These are phyloP conservation scores for Podospora pseudopauciseta DNA, from an alignment of 495 filamentous ascomycete genomes.

Conservation along the genomic window DNA sequence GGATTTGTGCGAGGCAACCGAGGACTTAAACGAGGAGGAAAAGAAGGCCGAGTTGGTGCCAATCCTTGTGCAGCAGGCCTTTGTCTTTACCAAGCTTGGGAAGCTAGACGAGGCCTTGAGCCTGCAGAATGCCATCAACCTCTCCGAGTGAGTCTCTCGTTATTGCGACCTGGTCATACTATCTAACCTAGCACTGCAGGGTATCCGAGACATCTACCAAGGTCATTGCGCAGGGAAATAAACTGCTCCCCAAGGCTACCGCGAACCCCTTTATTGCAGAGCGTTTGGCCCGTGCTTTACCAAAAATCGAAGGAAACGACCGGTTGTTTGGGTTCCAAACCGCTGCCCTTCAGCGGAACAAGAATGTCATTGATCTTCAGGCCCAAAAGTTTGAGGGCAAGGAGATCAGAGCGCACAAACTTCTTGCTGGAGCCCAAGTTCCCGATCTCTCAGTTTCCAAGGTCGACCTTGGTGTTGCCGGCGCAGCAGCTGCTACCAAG, in stretches of 20 bases:
- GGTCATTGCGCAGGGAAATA: slow-evolving; percentile 76
- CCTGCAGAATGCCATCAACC: slow-evolving; percentile 57
- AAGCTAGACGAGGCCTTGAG: slow-evolving; percentile 69
- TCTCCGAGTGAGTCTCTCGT: slow-evolving; percentile 36
- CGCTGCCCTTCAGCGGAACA: slow-evolving; percentile 63
- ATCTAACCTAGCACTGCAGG: slow-evolving; percentile 44
- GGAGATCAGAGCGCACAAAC: slow-evolving; percentile 58
- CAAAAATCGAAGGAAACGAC: slow-evolving; percentile 59
- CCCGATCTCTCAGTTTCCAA: slow-evolving; percentile 53
- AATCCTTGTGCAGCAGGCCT: slow-evolving; percentile 82
- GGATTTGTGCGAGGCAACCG: slow-evolving; percentile 79
- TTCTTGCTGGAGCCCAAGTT: slow-evolving; percentile 48
- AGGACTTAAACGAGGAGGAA: slow-evolving; percentile 80
- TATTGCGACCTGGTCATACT: no score
- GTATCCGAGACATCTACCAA: slow-evolving; percentile 75
- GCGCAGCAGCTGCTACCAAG: slow-evolving; percentile 71
- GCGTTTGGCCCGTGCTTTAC: slow-evolving; percentile 58
- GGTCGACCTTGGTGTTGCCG: slow-evolving; percentile 68
- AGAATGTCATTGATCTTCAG: slow-evolving; percentile 68
- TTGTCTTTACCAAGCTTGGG: slow-evolving; percentile 68
- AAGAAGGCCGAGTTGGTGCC: slow-evolving; percentile 78
- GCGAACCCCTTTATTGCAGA: slow-evolving; percentile 78
- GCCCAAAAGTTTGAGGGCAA: slow-evolving; percentile 74
- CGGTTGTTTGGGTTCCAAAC: slow-evolving; percentile 75
- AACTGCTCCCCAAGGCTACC: slow-evolving; percentile 54